These are phyloP conservation scores for Colletotrichum siamense DNA, from an alignment of 2,329 filamentous ascomycete species.

Conservation along the genomic window DNA sequence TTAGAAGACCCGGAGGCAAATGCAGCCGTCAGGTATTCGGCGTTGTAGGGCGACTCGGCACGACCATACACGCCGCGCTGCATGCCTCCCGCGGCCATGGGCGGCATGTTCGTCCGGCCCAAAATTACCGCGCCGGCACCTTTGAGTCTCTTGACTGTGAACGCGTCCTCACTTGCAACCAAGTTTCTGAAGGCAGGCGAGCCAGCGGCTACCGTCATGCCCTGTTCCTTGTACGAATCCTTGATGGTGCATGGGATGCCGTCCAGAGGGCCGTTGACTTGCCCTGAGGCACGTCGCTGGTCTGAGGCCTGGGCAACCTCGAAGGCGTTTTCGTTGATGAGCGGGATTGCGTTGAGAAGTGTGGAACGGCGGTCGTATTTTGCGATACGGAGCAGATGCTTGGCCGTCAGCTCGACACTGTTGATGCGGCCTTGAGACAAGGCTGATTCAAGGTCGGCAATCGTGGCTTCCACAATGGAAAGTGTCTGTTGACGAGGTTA, in stretches of 20 bases:
- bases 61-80: slow-evolving; percentile 61
- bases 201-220: slow-evolving; percentile 57
- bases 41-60: slow-evolving; percentile 62
- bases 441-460: slow-evolving; percentile 28
- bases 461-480: slow-evolving; percentile 28
- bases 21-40: slow-evolving; percentile 56
- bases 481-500: neutral
- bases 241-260: slow-evolving; percentile 65
- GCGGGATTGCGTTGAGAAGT: slow-evolving; percentile 29
- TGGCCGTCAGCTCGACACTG: slow-evolving; percentile 30
- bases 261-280: slow-evolving; percentile 42
- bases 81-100: slow-evolving; percentile 65
- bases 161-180: slow-evolving; percentile 56
- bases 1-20: slow-evolving; percentile 65
- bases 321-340: slow-evolving; percentile 29
- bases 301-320: slow-evolving; percentile 32
- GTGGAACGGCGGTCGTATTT: slow-evolving; percentile 29
- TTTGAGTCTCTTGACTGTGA: slow-evolving; percentile 51
- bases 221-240: slow-evolving; percentile 60
- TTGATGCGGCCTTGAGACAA: slow-evolving; percentile 23
- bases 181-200: slow-evolving; percentile 59
- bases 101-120: slow-evolving; percentile 61
- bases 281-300: slow-evolving; percentile 22
- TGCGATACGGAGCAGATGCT: slow-evolving; percentile 30
- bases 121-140: slow-evolving; percentile 54